phyloP scores from a whole-genome alignment of 176 grass and related monocot species.

The Eleusine coracana region DNA sequence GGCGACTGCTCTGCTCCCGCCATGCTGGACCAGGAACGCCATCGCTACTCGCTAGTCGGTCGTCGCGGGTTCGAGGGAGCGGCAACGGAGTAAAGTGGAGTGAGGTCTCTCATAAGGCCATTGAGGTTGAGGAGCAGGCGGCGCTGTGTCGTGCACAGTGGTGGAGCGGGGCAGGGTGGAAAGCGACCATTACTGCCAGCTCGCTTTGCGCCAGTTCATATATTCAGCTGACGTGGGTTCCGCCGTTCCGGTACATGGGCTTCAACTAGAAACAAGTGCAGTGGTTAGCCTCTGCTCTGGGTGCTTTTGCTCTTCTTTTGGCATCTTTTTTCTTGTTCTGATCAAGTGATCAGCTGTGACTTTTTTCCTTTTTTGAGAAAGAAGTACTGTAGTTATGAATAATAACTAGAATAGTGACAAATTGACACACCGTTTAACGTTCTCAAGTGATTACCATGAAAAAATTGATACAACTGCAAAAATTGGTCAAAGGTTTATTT shows the following conservation, averaged over 20 bases:
- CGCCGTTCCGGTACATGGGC: not conserved
- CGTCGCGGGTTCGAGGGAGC: not conserved
- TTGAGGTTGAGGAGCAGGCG: not conserved
- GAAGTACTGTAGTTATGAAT: not conserved
- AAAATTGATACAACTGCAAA: not conserved
- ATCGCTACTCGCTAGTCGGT: not conserved
- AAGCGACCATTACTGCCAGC: conserved; percentile 30
- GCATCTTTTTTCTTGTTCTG: not conserved
- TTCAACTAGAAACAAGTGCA: not conserved
- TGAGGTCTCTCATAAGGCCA: not conserved
- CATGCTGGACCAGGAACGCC: conserved; percentile 40
- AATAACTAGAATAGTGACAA: not conserved
- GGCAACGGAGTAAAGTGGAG: not conserved
- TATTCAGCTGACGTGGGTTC: not conserved
- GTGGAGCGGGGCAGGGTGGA: conserved; percentile 21
- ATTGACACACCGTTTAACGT: not conserved
- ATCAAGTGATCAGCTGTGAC: not conserved
- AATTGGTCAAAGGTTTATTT: not conserved
- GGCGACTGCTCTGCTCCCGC: conserved; percentile 7
- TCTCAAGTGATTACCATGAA: not conserved
- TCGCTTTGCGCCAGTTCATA: conserved; percentile 15
- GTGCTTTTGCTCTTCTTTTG: not conserved
- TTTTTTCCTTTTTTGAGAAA: not conserved
- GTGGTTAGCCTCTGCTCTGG: not conserved
- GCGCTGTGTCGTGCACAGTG: not conserved